Percentiles rank a stretch among this genome's conserved stretches.
Evolutionary conservation across 495 filamentous ascomycete genomes (phyloP).

Genomic region (Penicillium atrosanguineum): DNA sequence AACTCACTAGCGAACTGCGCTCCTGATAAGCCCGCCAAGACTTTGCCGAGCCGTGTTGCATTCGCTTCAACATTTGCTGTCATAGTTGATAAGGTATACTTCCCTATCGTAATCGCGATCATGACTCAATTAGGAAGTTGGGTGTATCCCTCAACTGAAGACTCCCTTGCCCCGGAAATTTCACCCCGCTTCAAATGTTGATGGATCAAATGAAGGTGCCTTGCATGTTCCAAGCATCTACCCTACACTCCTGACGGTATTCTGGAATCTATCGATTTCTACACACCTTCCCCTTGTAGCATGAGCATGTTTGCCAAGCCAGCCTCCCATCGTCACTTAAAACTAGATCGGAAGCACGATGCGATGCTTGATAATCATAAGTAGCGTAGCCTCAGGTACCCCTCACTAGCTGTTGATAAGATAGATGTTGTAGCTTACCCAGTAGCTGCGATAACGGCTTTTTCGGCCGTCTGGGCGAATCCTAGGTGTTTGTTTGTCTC

Average conservation of each 20-base stretch:
- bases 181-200: background rate
- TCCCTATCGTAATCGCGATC: background rate
- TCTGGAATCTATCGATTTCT: background rate
- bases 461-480: background rate
- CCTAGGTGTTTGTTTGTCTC: background rate
- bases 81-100: background rate
- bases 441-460: constrained; percentile 1
- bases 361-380: background rate
- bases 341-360: background rate
- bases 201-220: background rate
- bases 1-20: background rate
- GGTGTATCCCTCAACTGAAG: background rate
- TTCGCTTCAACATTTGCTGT: background rate
- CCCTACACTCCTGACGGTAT: background rate
- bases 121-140: background rate
- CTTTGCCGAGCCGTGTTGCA: constrained; percentile 3
- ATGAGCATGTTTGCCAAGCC: background rate
- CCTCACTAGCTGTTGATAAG: constrained; percentile 1
- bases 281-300: background rate
- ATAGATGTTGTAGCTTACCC: background rate
- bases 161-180: background rate
- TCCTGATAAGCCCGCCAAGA: constrained; percentile 13
- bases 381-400: background rate
- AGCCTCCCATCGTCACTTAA: background rate
- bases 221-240: background rate